Evolutionary conservation across 345 rosid species (phyloP).

Genomic region (Eucalyptus globulus): DNA sequence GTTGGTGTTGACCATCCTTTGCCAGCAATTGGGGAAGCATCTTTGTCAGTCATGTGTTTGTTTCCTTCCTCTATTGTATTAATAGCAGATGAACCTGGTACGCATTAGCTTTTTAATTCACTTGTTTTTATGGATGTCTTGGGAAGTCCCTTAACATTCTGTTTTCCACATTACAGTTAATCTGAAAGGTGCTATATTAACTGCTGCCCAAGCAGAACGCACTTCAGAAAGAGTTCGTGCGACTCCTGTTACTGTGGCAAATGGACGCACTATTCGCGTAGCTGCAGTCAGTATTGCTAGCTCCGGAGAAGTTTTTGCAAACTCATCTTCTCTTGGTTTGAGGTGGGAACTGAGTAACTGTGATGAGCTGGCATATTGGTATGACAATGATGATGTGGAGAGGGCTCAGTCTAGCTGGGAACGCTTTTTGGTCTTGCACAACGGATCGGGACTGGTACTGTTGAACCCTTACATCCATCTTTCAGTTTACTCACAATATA

Average conservation of each 20-base stretch:
- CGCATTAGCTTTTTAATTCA: not conserved
- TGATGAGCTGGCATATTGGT: conserved; percentile 70
- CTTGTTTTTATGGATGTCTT: not conserved
- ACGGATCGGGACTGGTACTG: conserved; percentile 74
- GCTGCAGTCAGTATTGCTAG: conserved; percentile 67
- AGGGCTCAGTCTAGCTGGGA: conserved; percentile 66
- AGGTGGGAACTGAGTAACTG: conserved; percentile 73
- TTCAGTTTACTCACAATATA: not conserved
- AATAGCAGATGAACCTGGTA: conserved; percentile 90
- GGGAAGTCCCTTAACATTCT: not conserved
- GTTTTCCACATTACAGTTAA: conserved; percentile 35
- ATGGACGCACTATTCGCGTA: conserved; percentile 70
- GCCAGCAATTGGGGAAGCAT: conserved; percentile 58
- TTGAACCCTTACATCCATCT: not conserved
- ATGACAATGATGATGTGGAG: conserved; percentile 32
- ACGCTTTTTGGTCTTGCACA: conserved; percentile 61
- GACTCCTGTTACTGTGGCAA: conserved; percentile 70
- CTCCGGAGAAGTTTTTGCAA: conserved; percentile 75
- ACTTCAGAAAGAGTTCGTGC: conserved; percentile 40
- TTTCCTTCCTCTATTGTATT: conserved; percentile 66
- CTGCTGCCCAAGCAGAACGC: conserved; percentile 49
- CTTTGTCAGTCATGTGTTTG: conserved; percentile 45
- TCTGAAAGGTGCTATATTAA: conserved; percentile 39
- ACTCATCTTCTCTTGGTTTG: conserved; percentile 78
- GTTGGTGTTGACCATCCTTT: conserved; percentile 72